Conservation (phyloP, 140 eudicot genomes). For the Bidens hawaiensis region DNA sequence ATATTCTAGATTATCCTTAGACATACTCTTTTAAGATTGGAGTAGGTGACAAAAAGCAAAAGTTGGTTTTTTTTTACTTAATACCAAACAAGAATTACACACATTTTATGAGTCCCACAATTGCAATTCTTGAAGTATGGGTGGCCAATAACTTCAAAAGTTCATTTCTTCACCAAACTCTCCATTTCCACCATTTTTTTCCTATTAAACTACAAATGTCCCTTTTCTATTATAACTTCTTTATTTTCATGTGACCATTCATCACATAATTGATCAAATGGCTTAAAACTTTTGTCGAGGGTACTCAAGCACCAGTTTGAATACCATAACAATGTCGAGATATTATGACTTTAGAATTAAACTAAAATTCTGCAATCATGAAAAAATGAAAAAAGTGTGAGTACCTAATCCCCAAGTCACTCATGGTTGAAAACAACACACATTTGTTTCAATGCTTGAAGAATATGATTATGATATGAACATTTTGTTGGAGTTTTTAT, state of each 20-base stretch:
- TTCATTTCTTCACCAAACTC: conserved; percentile 31
- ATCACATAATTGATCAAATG: conserved; percentile 11
- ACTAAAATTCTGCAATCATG: neutral
- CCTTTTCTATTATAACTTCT: neutral
- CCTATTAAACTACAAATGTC: conserved; percentile 32
- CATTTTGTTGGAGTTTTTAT: no score
- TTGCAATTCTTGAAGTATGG: conserved; percentile 33
- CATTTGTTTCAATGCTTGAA: neutral
- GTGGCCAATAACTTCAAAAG: conserved; percentile 34
- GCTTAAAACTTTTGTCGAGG: conserved; percentile 5
- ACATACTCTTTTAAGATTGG: conserved; percentile 12
- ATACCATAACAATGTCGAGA: conserved; percentile 14
- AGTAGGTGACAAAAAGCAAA: conserved; percentile 32
- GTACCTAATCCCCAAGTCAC: neutral
- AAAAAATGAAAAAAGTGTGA: neutral
- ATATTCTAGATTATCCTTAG: conserved; percentile 24
- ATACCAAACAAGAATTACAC: conserved; percentile 32
- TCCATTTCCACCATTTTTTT: conserved; percentile 15
- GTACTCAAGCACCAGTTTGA: conserved; percentile 23
- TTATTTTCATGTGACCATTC: conserved; percentile 23
- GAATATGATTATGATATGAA: no score
- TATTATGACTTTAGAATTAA: neutral
- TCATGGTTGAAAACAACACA: conserved; percentile 2
- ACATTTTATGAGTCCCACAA: conserved; percentile 22
- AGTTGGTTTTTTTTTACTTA: neutral